Conservation (phyloP, 768 basidiomycete genomes). For the Tremella fuciformis region DNA sequence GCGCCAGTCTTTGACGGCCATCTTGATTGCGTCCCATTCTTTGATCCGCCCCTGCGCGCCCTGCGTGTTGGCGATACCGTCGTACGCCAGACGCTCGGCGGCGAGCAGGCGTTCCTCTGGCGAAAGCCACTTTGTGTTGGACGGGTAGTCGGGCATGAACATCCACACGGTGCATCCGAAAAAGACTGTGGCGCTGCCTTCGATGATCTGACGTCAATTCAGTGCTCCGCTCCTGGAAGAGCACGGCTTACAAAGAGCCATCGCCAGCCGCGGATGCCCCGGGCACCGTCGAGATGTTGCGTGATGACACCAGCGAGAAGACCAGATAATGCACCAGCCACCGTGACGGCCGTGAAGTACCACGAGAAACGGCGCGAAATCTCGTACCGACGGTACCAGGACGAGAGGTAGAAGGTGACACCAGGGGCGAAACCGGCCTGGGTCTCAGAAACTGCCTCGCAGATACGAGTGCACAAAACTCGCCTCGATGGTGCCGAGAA, state of each 20-base stretch:
- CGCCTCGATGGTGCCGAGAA: constrained; percentile 24
- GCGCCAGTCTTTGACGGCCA: constrained; percentile 24
- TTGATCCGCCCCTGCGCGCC: constrained; percentile 28
- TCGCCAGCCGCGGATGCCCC: constrained; percentile 38
- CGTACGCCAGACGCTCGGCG: constrained; percentile 36
- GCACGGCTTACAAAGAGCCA: constrained; percentile 39
- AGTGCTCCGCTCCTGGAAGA: constrained; percentile 8
- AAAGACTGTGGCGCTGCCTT: constrained; percentile 19
- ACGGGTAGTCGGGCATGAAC: constrained; percentile 47
- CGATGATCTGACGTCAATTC: neutral
- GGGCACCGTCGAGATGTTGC: constrained; percentile 36
- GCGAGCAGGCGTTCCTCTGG: constrained; percentile 49
- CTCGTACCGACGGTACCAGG: constrained; percentile 39
- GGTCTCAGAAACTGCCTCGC: no score
- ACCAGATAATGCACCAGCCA: constrained; percentile 51
- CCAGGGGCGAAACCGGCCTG: constrained; percentile 34
- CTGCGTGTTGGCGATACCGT: constrained; percentile 36
- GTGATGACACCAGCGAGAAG: constrained; percentile 50
- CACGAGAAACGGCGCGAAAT: constrained; percentile 44
- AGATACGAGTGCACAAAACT: no score
- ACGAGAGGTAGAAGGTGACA: constrained; percentile 26
- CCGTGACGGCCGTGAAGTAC: constrained; percentile 49
- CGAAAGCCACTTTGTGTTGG: constrained; percentile 49
- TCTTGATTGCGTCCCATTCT: constrained; percentile 32
- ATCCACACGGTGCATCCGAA: constrained; percentile 6